Evolutionary conservation across 768 basidiomycete species (phyloP).

Genomic region (Calocybe gangraenosa): DNA sequence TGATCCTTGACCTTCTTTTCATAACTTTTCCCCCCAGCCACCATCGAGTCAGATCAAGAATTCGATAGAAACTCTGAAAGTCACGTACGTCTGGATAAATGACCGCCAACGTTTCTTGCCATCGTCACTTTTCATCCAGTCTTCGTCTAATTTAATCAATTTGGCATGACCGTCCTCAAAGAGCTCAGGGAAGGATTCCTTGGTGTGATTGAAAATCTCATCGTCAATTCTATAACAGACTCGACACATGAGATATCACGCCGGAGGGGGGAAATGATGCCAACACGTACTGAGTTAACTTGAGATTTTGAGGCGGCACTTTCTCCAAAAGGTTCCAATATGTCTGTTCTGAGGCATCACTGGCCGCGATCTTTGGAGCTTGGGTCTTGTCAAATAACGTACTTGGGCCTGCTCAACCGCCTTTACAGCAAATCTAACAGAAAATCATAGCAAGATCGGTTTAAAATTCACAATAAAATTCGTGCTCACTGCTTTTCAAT

Average conservation of each 20-base stretch:
- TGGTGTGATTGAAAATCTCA: constrained; percentile 80
- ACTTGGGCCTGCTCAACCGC: constrained; percentile 97
- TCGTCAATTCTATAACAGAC: constrained; percentile 66
- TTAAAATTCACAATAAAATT: no score
- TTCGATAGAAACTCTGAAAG: neutral
- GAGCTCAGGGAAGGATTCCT: constrained; percentile 80
- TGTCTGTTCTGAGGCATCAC: constrained; percentile 45
- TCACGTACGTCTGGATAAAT: constrained; percentile 68
- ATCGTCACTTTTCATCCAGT: constrained; percentile 83
- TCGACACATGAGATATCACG: neutral
- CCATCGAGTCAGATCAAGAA: neutral
- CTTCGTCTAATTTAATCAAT: constrained; percentile 70
- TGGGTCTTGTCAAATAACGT: constrained; percentile 17
- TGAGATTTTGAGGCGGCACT: constrained; percentile 70
- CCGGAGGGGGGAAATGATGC: no score
- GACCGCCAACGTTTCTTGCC: constrained; percentile 91
- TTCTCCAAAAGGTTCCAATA: constrained; percentile 93
- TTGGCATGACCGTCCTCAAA: constrained; percentile 41
- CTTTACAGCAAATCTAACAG: constrained; percentile 78
- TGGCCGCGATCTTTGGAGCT: constrained; percentile 1
- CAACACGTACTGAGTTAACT: constrained; percentile 71
- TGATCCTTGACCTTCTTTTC: constrained; percentile 89
- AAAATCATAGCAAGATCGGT: no score
- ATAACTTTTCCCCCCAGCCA: constrained; percentile 58
- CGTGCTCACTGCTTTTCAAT: constrained; percentile 90